A percentile compares a stretch with the other conserved stretches of the same genome.
Evolutionary conservation across 2,329 filamentous ascomycete genomes (phyloP).

Genomic region (Cyphellophora attinorum): DNA sequence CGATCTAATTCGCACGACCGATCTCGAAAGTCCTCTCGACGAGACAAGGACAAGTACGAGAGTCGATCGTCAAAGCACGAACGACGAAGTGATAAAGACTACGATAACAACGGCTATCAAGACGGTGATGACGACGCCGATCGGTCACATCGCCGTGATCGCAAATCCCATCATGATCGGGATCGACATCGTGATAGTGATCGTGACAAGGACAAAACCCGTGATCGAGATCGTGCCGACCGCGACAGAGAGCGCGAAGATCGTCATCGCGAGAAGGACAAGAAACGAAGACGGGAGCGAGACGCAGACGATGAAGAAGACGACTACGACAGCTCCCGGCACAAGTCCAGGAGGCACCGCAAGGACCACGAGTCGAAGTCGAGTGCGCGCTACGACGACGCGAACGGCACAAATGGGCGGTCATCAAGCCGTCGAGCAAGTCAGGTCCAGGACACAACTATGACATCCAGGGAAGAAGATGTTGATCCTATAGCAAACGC

Average conservation of each 20-base stretch:
- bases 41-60: conserved; percentile 50
- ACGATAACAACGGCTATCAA: conserved; percentile 18
- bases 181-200: conserved; percentile 27
- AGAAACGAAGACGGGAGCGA: conserved; percentile 12
- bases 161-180: conserved; percentile 22
- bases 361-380: conserved; percentile 20
- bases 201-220: conserved; percentile 21
- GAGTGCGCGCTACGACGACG: conserved; percentile 11
- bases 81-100: conserved; percentile 20
- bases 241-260: conserved; percentile 12
- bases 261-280: conserved; percentile 3
- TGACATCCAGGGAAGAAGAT: conserved; percentile 6
- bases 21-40: conserved; percentile 51
- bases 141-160: conserved; percentile 13
- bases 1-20: conserved; percentile 50
- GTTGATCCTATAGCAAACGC: conserved; percentile 61
- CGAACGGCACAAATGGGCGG: conserved; percentile 19
- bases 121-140: conserved; percentile 11
- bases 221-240: conserved; percentile 5
- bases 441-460: conserved; percentile 6
- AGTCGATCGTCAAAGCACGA: conserved; percentile 25
- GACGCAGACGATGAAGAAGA: conserved; percentile 10
- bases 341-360: conserved; percentile 27
- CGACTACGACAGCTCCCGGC: conserved; percentile 18
- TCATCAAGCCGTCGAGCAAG: conserved; percentile 14